Evolutionary conservation across 306 rosid species (phyloP).

Genomic region (Vigna trinervia): DNA sequence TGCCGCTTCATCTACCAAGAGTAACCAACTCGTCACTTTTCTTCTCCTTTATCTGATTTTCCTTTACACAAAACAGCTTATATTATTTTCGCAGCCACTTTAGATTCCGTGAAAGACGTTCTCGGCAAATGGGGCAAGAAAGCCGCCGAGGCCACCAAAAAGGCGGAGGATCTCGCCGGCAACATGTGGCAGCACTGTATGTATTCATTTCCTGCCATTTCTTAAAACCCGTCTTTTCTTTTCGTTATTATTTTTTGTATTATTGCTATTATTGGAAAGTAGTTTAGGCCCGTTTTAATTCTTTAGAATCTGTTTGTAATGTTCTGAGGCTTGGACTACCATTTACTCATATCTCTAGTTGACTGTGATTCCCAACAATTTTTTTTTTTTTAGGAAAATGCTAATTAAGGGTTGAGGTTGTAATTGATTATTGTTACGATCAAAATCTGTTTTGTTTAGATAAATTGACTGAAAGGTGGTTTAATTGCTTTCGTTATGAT

Average conservation of each 20-base stretch:
- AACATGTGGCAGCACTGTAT: slow-evolving; percentile 98
- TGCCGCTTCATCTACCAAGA: slow-evolving; percentile 54
- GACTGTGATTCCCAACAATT: no score
- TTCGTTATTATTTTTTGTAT: not conserved
- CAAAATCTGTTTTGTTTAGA: no score
- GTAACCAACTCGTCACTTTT: slow-evolving; percentile 48
- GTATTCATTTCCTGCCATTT: slow-evolving; percentile 14
- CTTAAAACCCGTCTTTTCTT: not conserved
- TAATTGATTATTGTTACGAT: no score
- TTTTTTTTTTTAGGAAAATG: no score
- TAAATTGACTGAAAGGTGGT: no score
- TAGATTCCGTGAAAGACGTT: slow-evolving; percentile 82
- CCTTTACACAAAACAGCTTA: not conserved
- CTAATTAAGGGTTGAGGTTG: no score
- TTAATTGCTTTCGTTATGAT: no score
- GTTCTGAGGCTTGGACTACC: no score
- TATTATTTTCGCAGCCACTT: slow-evolving; percentile 54
- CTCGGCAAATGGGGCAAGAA: slow-evolving; percentile 93
- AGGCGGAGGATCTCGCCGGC: slow-evolving; percentile 94
- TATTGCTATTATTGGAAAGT: no score
- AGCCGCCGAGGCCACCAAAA: slow-evolving; percentile 94
- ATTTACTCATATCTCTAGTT: no score
- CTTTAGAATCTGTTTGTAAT: no score
- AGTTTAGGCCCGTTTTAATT: no score
- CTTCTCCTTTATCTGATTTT: not conserved